Conservation (phyloP, 768 basidiomycete genomes). For the Psilocybe azurescens region DNA sequence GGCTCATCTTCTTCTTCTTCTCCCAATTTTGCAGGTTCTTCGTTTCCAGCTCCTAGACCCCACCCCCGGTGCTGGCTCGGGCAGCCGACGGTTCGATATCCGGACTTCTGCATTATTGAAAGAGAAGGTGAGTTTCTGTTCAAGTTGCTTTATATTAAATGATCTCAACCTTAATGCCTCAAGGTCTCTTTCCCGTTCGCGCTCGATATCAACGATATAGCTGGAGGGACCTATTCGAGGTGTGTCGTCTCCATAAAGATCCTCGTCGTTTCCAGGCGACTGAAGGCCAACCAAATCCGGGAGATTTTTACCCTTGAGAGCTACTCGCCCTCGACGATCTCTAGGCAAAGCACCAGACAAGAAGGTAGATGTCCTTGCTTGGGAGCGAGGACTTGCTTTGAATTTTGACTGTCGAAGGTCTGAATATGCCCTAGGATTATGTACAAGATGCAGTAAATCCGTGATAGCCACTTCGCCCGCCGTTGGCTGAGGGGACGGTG, state of each 20-base stretch:
- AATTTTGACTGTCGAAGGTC: conserved; percentile 36
- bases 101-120: conserved; percentile 48
- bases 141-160: neutral
- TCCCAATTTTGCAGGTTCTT: conserved; percentile 47
- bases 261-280: conserved; percentile 42
- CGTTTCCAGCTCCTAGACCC: conserved; percentile 70
- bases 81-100: conserved; percentile 45
- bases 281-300: conserved; percentile 34
- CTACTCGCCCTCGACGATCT: conserved; percentile 80
- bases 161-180: conserved; percentile 52
- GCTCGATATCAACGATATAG: conserved; percentile 42
- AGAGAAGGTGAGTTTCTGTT: neutral
- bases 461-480: conserved; percentile 71
- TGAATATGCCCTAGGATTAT: conserved; percentile 52
- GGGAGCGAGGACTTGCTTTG: conserved; percentile 28
- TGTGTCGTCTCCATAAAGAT: conserved; percentile 57
- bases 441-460: conserved; percentile 69
- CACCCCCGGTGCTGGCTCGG: conserved; percentile 67
- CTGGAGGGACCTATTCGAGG: conserved; percentile 46
- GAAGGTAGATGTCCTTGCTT: conserved; percentile 64
- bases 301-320: conserved; percentile 47
- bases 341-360: conserved; percentile 75
- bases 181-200: conserved; percentile 57
- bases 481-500: conserved; percentile 58
- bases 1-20: conserved; percentile 69